phyloP scores from a whole-genome alignment of 2,329 filamentous ascomycete genomes.

The Paracorniculantispora psalliotae region DNA sequence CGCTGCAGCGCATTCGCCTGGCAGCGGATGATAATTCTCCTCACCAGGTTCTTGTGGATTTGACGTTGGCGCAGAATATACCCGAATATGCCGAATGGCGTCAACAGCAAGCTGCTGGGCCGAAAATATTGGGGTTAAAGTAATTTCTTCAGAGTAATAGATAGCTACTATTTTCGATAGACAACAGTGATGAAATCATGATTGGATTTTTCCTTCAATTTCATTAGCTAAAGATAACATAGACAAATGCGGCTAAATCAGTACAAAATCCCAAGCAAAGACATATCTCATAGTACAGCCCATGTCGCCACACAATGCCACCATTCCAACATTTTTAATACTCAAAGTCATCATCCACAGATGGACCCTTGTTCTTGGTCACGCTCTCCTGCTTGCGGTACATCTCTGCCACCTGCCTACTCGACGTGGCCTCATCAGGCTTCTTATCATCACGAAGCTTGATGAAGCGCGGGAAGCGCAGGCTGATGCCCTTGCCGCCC shows the following conservation, averaged over 20 bases:
- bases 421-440: constrained; percentile 80
- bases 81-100: constrained; percentile 2
- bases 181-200: too few species aligned
- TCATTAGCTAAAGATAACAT: too few species aligned
- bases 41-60: neutral
- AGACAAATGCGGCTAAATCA: too few species aligned
- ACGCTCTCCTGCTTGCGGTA: constrained; percentile 93
- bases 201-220: too few species aligned
- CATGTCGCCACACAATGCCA: too few species aligned
- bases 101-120: too few species aligned
- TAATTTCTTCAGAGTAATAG: too few species aligned
- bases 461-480: constrained; percentile 91
- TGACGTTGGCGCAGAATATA: neutral
- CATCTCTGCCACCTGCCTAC: constrained; percentile 89
- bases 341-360: constrained; percentile 96
- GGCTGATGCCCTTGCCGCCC: constrained; percentile 73
- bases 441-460: constrained; percentile 93
- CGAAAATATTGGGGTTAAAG: too few species aligned
- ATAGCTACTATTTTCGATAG: too few species aligned
- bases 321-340: constrained; percentile 54
- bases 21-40: neutral
- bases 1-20: neutral
- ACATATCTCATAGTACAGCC: neutral
- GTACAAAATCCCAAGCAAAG: too few species aligned
- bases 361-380: constrained; percentile 75